Percentiles rank a stretch among this genome's conserved stretches.
Conservation (phyloP, 345 rosid genomes). For the Passiflora organensis region DNA sequence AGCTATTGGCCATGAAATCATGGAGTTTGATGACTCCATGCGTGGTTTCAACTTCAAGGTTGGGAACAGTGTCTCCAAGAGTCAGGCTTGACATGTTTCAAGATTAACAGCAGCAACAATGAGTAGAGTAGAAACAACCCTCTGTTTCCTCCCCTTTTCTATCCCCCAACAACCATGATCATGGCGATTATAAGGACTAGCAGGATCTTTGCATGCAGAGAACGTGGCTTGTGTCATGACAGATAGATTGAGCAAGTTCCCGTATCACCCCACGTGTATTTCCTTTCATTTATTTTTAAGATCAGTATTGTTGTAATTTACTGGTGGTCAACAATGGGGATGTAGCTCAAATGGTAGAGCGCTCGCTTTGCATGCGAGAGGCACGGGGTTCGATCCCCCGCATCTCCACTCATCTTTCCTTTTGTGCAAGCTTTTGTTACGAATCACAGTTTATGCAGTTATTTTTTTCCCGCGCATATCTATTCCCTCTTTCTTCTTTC, state of each 20-base stretch:
- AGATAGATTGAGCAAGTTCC: background rate
- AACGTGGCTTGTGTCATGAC: constrained; percentile 32
- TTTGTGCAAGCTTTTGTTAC: too few species aligned
- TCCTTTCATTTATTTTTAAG: too few species aligned
- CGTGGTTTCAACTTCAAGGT: constrained; percentile 63
- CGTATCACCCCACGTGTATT: constrained; percentile 1
- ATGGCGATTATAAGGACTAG: background rate
- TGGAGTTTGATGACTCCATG: constrained; percentile 61
- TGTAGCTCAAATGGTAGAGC: constrained; percentile 36
- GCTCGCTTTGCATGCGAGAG: constrained; percentile 35
- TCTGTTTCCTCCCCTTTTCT: background rate
- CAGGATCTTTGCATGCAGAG: constrained; percentile 27
- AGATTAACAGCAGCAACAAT: background rate
- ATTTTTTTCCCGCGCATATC: constrained; percentile 31
- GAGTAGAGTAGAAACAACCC: too few species aligned
- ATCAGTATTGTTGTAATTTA: too few species aligned
- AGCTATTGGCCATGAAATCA: constrained; percentile 40
- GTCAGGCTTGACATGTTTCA: constrained; percentile 65
- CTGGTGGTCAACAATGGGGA: too few species aligned
- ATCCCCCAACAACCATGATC: background rate
- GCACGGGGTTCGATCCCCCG: constrained; percentile 29
- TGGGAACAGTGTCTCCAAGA: constrained; percentile 63
- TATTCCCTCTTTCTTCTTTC: background rate
- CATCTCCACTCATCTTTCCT: constrained; percentile 12
- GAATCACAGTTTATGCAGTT: too few species aligned